A percentile compares a stretch with the other conserved stretches of the same genome.
These are phyloP conservation scores for Dryas drummondii DNA, from an alignment of 306 rosid genomes.

Conservation along the genomic window DNA sequence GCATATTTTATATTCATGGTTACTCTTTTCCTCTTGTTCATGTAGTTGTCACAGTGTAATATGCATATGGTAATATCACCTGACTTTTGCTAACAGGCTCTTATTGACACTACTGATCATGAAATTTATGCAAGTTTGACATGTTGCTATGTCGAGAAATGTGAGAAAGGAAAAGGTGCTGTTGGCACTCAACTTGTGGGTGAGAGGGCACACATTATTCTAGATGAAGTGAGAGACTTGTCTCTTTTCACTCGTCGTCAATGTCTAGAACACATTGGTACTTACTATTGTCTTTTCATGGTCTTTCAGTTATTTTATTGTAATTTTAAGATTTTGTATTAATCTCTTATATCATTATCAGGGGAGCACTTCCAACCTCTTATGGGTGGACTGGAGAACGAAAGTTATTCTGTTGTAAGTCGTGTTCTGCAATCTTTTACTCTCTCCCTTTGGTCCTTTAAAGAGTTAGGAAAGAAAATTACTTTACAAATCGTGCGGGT, in stretches of 20 bases:
- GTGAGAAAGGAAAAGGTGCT: conserved; percentile 69
- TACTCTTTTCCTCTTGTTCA: not conserved
- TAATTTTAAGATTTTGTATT: conserved; percentile 17
- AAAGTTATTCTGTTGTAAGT: conserved; percentile 61
- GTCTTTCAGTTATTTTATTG: conserved; percentile 8
- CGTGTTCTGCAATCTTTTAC: conserved; percentile 10
- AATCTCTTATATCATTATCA: conserved; percentile 36
- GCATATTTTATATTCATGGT: not conserved
- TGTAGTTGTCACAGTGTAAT: conserved; percentile 11
- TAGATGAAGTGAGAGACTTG: conserved; percentile 74
- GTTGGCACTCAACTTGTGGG: conserved; percentile 84
- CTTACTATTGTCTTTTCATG: conserved; percentile 22
- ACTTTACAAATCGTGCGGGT: conserved; percentile 2
- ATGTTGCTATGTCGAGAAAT: conserved; percentile 56
- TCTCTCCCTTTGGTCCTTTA: conserved; percentile 8
- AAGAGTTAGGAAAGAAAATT: conserved; percentile 8
- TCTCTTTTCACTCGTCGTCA: conserved; percentile 57
- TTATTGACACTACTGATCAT: conserved; percentile 65
- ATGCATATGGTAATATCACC: not conserved
- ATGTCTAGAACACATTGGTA: conserved; percentile 85
- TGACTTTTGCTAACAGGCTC: conserved; percentile 58
- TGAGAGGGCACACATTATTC: conserved; percentile 83
- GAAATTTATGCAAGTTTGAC: conserved; percentile 75
- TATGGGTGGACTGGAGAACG: conserved; percentile 51
- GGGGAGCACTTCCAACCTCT: conserved; percentile 77